Base-by-base conservation (phyloP, 352 stramenopile genomes). In the Globisporangium spiculum region DNA sequence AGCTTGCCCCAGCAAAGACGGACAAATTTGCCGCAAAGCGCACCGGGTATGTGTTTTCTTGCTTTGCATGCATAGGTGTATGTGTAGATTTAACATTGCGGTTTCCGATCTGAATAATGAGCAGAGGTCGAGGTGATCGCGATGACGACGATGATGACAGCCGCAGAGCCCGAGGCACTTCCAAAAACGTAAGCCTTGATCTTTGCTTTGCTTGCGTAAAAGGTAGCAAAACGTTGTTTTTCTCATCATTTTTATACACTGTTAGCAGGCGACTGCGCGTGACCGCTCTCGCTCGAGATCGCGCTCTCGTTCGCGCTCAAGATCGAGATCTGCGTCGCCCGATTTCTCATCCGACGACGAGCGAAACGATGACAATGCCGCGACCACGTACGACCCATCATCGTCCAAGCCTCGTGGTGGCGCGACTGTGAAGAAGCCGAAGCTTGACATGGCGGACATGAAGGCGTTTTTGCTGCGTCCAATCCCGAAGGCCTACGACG, bases 381-480 rank as follows among this genome's bases (percentile, higher is more conserved):
- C 86, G 24, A 90, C 83, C 34, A 89, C 83, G 18, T 78, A 90
- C 66, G 81, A 92, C 32, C 76, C 86, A 26, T 78, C 64, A 24
- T 59, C 69, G 41, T 60, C 55, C 5, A 85, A 78, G 52, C 67
- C 67, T 1, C 81, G 79, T 50, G 30, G 74, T 22, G 69, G 74
- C 6, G 68, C 75, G 0, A 65, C 69, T 7, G 70, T 74, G 5
- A 90, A 89, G 54, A 93, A 93, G 71, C 81, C 83, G 9, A 93
- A 92, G 74, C 79, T 94, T 24, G 85, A 94, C 61, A 92, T 94
- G 61, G 77, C 80, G 24, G 85, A 94, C 69, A 94, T 94, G 83
- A 86, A 83, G 3, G 73, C 80, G 16, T 94, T 94, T 65, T 70
- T 92, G 22, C 67, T 92, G 76, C 79, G 85, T 9, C 95, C 96